Base-by-base conservation (phyloP, 257 asterid genomes). In the Rubia yunnanensis region DNA sequence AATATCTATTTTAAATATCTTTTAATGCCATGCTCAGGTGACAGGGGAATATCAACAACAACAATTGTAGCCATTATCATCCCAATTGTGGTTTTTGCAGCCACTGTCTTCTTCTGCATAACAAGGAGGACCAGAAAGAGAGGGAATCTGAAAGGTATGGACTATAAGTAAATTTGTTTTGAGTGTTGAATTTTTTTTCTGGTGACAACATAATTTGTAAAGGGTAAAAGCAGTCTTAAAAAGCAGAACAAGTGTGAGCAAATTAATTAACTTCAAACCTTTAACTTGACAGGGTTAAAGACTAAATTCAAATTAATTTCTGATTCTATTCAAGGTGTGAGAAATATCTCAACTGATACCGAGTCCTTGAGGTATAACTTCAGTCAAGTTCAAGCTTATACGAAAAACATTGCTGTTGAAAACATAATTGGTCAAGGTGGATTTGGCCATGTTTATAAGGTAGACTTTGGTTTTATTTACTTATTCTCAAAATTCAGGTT, bases 361-460 rank as follows among this genome's bases (percentile, higher is more conserved):
- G 66, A 76, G 3, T 59, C 69, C 11, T 15, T 68, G 22, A 55
- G 53, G 49, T 58, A 17, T 63, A 20, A 63, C 0, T 52, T 71
- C 17, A 57, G 27, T 36, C 63, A 24, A 28, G 64, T 71, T 36
- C 74, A 64, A 76, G 62, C 54, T 9, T 70, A 67, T 9, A 72
- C 80, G 0, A 26, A 69, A 18, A 50, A 68, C 39, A 72, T 72
- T 44, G 46, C 70, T 3, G 11, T 1, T 2, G 72, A 50, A 1
- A 67, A 76, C 26, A 63, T 22, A 36, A 36, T 76, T 67, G 77
- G 74, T 18, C 71, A 11, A 56, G 72, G 71, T 7, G 74, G 74
- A 48, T 71, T 76, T 58, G 77, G 77, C 0, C 1, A 11, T 4
- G 80, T 71, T 1, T 75, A 71, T 48, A 71, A 71, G 80, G 76